These are phyloP conservation scores for Coriaria nepalensis DNA, from an alignment of 306 rosid genomes.

Conservation along the genomic window DNA sequence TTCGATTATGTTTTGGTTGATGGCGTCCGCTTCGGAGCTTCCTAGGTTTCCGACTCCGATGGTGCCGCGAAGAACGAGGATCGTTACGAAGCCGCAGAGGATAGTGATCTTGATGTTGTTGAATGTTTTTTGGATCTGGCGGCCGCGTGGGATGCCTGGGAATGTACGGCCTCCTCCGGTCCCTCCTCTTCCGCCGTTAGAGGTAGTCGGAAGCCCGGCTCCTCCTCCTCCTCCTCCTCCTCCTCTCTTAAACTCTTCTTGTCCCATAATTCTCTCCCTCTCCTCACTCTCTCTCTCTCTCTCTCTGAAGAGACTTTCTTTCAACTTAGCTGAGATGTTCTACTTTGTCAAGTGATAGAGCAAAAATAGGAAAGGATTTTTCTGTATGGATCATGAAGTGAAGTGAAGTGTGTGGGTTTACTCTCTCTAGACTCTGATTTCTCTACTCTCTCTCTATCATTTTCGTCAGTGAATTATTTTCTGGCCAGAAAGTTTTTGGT, in stretches of 20 bases:
- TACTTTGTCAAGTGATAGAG: background rate
- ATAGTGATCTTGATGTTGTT: slow-evolving; percentile 85
- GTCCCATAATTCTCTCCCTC: slow-evolving; percentile 30
- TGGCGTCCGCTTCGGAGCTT: slow-evolving; percentile 56
- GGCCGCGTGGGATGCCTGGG: slow-evolving; percentile 48
- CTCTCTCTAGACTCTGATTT: too few species aligned
- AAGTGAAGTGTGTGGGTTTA: too few species aligned
- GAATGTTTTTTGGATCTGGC: slow-evolving; percentile 82
- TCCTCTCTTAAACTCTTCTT: slow-evolving; percentile 36
- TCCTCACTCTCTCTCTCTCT: slow-evolving; percentile 1
- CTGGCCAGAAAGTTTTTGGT: too few species aligned
- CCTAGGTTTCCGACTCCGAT: slow-evolving; percentile 67
- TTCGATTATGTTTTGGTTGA: slow-evolving; percentile 48
- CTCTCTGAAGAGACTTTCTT: slow-evolving; percentile 1
- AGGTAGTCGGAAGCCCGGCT: slow-evolving; percentile 21
- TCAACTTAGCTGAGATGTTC: background rate
- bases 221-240: slow-evolving; percentile 17
- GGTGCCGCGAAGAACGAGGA: slow-evolving; percentile 94
- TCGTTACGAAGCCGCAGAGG: slow-evolving; percentile 90
- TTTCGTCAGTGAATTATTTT: too few species aligned
- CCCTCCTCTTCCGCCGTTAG: slow-evolving; percentile 21
- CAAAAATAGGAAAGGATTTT: too few species aligned
- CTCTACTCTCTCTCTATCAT: too few species aligned
- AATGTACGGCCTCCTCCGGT: slow-evolving; percentile 6
- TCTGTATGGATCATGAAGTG: too few species aligned